Evolutionary conservation across 2,329 filamentous ascomycete species (phyloP).

Genomic region (Trichoderma gracile): DNA sequence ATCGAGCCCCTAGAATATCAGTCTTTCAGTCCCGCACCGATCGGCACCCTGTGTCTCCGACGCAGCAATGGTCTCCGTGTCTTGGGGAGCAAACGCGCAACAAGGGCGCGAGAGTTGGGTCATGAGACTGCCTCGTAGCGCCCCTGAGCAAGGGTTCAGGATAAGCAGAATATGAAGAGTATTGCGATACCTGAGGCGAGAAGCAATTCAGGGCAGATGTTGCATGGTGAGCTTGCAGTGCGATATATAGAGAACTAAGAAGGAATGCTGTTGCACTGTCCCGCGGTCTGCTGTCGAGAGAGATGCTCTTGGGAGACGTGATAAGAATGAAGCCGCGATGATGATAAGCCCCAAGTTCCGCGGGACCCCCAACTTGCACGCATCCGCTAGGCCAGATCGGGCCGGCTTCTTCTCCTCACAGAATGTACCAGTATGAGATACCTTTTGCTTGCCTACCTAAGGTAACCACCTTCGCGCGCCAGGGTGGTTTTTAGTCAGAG

Average conservation of each 20-base stretch:
- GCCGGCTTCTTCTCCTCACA: too few species aligned
- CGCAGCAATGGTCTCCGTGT: not conserved
- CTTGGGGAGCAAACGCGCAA: conserved; percentile 6
- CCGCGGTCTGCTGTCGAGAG: not conserved
- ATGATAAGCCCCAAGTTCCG: not conserved
- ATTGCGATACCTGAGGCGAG: not conserved
- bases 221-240: not conserved
- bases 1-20: not conserved
- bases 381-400: too few species aligned
- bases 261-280: not conserved
- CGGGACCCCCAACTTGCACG: too few species aligned
- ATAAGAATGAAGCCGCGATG: not conserved
- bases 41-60: not conserved
- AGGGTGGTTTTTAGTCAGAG: too few species aligned
- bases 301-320: not conserved
- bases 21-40: not conserved
- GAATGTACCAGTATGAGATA: too few species aligned
- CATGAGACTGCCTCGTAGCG: not conserved
- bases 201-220: not conserved
- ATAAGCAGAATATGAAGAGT: not conserved
- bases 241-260: not conserved
- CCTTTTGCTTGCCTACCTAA: too few species aligned
- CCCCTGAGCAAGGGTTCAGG: conserved; percentile 12
- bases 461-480: too few species aligned
- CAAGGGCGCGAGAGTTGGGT: conserved; percentile 4